Evolutionary conservation across 2,329 filamentous ascomycete species (phyloP).

Genomic region (Pestalotiopsis sp.): DNA sequence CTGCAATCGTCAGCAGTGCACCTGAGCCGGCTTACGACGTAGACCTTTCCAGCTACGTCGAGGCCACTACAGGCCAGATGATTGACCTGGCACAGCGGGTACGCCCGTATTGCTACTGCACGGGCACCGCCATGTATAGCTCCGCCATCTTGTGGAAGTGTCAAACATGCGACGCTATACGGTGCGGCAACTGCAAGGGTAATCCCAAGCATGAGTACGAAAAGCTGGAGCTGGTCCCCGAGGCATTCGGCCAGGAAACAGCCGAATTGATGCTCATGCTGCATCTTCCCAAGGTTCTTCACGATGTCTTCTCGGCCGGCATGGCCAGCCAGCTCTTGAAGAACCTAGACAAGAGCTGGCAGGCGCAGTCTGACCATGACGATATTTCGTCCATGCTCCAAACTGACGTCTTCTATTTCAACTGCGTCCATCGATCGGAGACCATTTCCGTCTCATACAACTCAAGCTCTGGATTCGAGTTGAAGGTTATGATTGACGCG

Average conservation of each 20-base stretch:
- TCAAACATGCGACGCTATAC: constrained; percentile 34
- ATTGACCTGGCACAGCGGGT: constrained; percentile 10
- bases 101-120: constrained; percentile 39
- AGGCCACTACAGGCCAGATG: constrained; percentile 11
- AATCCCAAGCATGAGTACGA: constrained; percentile 39
- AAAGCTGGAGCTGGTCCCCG: constrained; percentile 12
- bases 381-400: background rate
- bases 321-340: background rate
- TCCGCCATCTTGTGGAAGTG: constrained; percentile 30
- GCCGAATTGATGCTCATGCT: constrained; percentile 13
- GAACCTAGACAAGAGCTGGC: background rate
- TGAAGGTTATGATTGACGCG: constrained; percentile 24
- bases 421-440: constrained; percentile 26
- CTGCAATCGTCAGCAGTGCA: background rate
- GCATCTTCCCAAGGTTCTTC: background rate
- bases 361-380: background rate
- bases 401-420: constrained; percentile 24
- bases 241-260: constrained; percentile 20
- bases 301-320: background rate
- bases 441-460: constrained; percentile 26
- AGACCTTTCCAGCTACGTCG: background rate
- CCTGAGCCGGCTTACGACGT: background rate
- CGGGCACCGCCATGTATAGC: constrained; percentile 32
- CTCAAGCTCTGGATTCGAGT: constrained; percentile 20
- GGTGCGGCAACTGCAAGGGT: constrained; percentile 40